phyloP scores from a whole-genome alignment of 225 moss, liverwort and hornwort genomes.

The Antitrichia curtipendula region DNA sequence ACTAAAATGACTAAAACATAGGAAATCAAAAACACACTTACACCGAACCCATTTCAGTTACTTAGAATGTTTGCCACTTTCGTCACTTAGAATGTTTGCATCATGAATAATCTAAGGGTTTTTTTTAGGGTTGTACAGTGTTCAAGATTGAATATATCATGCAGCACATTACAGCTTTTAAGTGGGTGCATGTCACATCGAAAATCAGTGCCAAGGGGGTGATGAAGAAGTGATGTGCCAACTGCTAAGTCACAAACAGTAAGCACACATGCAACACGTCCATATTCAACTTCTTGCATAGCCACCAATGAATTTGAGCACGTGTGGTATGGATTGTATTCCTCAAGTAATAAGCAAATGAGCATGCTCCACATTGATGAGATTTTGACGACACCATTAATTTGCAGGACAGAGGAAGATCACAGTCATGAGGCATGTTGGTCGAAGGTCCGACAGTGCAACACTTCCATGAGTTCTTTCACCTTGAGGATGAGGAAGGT shows the following conservation, averaged over 20 bases:
- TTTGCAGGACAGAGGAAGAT: not conserved
- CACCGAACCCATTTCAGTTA: not conserved
- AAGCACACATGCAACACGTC: not conserved
- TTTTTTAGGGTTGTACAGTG: not conserved
- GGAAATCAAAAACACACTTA: not conserved
- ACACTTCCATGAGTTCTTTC: not conserved
- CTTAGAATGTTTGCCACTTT: too few relatives aligned
- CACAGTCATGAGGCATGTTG: not conserved
- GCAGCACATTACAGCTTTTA: not conserved
- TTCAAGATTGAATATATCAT: not conserved
- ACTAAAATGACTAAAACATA: not conserved
- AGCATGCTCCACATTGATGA: not conserved
- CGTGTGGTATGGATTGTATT: not conserved
- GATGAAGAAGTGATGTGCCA: not conserved
- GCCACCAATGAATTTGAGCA: not conserved
- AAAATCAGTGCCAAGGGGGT: not conserved
- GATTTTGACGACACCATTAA: not conserved
- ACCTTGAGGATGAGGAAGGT: not conserved
- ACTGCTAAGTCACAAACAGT: not conserved
- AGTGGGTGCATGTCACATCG: not conserved
- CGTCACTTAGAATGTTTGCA: not conserved
- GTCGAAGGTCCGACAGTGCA: not conserved
- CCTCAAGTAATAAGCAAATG: not conserved
- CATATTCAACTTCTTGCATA: not conserved
- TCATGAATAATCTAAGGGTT: not conserved